Evolutionary conservation across 352 stramenopile species (phyloP), one percentile per base, ranked within the genome.

Genomic region (Albugo laibachii): DNA sequence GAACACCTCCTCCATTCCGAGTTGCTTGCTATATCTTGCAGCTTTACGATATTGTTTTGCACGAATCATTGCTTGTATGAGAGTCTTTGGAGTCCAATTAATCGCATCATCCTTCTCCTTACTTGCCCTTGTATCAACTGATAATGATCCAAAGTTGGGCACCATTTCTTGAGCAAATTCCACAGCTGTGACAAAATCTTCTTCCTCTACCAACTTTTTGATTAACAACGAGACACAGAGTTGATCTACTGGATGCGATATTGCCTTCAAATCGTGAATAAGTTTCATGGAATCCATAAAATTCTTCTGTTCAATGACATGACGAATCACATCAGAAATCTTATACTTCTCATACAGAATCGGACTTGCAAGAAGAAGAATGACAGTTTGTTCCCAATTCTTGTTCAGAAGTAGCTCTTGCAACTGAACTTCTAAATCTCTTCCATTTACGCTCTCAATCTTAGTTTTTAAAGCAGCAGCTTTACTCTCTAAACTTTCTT

Each of bases 11-110:
- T 82, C 48, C 41, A 88, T 49, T n/a, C 67, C 58, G 47, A 91
- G 88, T 44, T 91, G 73, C 49, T 83, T 82, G 37, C 69, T 59
- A 40, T 74, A 91, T 52, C 83, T 88, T 19, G 88, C 59, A 44
- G 75, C 78, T 15, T 68, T 64, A 36, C 67, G 68, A 50, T 71
- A 91, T 51, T 82, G 76, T 19, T 68, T 56, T 13, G 62, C 75
- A 2, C 78, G 67, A 13, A 88, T 67, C 75, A 91, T 88, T n/a
- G 78, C 78, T 53, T 88, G 76, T 11, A 91, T 64, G 2, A 91
- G 57, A 11, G 75, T 76, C 24, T 69, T 58, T 5, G 78, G 78
- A n/a, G 78, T 88, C 78, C 78, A 91, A 18, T 57, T 71, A 4
- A 52, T 36, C 24, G 60, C 55, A 18, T 10, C n/a, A 27, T 48